A percentile compares a stretch with the other conserved stretches of the same genome.
These are phyloP conservation scores for Boletus pseudo-olivaceus DNA, from an alignment of 768 basidiomycete genomes.

Conservation along the genomic window DNA sequence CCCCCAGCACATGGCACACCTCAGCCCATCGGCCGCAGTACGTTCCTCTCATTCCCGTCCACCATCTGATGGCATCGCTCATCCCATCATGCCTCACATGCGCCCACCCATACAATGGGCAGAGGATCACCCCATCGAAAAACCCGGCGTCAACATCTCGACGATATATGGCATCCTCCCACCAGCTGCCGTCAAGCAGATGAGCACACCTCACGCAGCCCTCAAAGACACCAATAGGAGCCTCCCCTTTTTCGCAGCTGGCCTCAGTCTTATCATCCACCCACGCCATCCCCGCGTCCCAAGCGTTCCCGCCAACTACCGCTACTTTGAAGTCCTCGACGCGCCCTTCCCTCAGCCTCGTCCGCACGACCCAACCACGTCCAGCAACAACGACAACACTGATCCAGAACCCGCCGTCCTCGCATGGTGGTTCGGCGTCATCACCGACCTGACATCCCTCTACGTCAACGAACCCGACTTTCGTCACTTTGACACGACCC, in stretches of 20 bases:
- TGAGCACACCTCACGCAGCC: conserved; percentile 19
- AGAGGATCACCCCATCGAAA: conserved; percentile 22
- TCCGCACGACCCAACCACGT: not conserved
- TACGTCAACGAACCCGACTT: conserved; percentile 48
- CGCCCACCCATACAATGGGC: not conserved
- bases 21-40: not conserved
- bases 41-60: not conserved
- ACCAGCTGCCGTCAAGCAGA: conserved; percentile 19
- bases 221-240: conserved; percentile 12
- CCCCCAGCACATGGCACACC: not conserved
- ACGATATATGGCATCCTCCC: conserved; percentile 18
- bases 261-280: conserved; percentile 24
- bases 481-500: conserved; percentile 43
- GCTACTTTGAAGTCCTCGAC: conserved; percentile 26
- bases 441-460: conserved; percentile 46
- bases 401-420: conserved; percentile 10
- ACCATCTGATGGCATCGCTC: not conserved
- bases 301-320: conserved; percentile 23
- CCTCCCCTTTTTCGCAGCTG: conserved; percentile 14
- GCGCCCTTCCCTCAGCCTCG: not conserved
- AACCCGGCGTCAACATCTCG: conserved; percentile 19
- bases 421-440: conserved; percentile 28
- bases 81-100: not conserved
- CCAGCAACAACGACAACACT: not conserved
- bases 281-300: conserved; percentile 22